A percentile compares a stretch with the other conserved stretches of the same genome.
Conservation (phyloP, 306 rosid genomes). For the Fragaria nilgerrensis region DNA sequence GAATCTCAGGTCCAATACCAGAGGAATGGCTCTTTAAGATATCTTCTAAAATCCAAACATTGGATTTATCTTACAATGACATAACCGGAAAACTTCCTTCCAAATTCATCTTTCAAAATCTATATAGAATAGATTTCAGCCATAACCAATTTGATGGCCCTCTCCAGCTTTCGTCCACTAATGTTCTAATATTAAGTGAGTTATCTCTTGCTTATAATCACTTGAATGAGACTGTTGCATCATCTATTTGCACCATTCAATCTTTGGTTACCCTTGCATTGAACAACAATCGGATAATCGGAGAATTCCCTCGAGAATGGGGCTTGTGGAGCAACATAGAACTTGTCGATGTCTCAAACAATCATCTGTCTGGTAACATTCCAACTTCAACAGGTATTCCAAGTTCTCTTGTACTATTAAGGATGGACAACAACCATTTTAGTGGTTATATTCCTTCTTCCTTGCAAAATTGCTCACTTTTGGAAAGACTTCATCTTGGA, state of each 20-base stretch:
- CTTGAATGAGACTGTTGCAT: background rate
- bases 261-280: fast-evolving
- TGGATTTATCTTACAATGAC: too few relatives aligned
- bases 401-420: background rate
- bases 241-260: background rate
- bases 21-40: too few relatives aligned
- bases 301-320: too few relatives aligned
- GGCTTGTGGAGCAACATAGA: too few relatives aligned
- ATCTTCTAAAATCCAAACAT: too few relatives aligned
- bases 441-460: background rate
- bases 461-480: background rate
- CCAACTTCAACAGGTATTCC: background rate
- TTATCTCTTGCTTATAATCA: background rate
- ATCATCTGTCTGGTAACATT: background rate
- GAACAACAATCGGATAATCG: too few relatives aligned
- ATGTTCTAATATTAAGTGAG: too few relatives aligned
- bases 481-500: background rate
- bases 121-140: background rate
- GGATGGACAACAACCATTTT: background rate
- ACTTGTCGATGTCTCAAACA: background rate
- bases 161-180: too few relatives aligned
- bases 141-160: background rate
- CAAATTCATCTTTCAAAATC: background rate
- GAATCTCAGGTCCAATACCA: too few relatives aligned
- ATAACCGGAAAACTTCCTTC: too few relatives aligned